Base-by-base conservation (phyloP, 306 rosid species). In the Astragalus membranaceus region DNA sequence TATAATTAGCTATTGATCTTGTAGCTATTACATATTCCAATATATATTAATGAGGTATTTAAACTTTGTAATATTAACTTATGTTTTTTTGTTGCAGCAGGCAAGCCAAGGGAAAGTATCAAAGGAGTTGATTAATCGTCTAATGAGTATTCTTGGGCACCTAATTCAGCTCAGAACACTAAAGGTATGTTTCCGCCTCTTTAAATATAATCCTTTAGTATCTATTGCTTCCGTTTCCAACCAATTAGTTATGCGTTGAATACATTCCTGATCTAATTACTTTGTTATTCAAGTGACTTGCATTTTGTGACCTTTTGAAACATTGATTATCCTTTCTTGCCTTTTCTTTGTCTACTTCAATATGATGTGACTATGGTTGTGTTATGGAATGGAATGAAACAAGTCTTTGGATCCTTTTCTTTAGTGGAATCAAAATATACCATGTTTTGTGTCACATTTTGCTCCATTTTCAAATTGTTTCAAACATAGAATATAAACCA, bases 61-160 rank as follows among this genome's bases (percentile, higher is more conserved):
- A 48, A 50, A 42, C 42, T 69, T 44, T 52, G 58, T 60, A 32
- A 26, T 26, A 26, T 80, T 61, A 37, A 54, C 48, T 43, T 26
- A 17, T 69, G 69, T 20, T 57, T 59, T 59, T 78, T 69, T 80
- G 72, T 46, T 82, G 87, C 85, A 81, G 89, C 99, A 91, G 95
- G 92, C 99, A 70, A 89, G 86, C 88, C 92, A 95, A 58, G 99
- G 99, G 73, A 91, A 91, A 82, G 81, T 91, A 67, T 81, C 99
- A 4, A 86, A 84, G 75, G 96, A 92, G 81, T 83, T 91, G 72
- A 77, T 87, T 75, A 91, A 82, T 73, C 97, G 92, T 53, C 97
- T 95, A 75, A 91, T 89, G 96, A 84, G 91, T 79, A 88, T 72
- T 80, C 85, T 95, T 59, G 99, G 99, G 64, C 99, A 95, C 83